Evolutionary conservation across 2,329 filamentous ascomycete species (phyloP), one percentile per base, ranked within the genome.

Genomic region (Calonectria multiphialidica): DNA sequence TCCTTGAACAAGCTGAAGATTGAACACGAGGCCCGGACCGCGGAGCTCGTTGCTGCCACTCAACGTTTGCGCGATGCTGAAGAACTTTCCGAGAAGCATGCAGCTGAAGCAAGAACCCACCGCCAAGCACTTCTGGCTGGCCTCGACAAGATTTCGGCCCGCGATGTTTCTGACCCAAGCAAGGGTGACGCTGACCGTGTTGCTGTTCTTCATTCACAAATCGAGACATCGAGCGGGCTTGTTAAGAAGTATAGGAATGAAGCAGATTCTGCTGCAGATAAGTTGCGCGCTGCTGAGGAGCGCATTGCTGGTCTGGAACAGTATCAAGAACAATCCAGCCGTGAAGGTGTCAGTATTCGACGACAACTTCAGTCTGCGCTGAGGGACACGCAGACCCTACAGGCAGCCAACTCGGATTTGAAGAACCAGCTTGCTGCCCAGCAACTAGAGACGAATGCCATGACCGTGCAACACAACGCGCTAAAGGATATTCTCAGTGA

Each of bases 251-350:
- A 98, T 78, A 95, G 98, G 82, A 89, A 93, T 72, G 96, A 97
- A 71, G 96, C 96, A 1, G 95, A 99, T 82, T 86, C 89, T 30
- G 95, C 96, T 3, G 93, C 95, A 0, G 95, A 98, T 80, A 97
- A 96, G 82, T 88, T 99, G 66, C 93, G 97, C 66, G 93, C 93
- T 71, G 97, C 97, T 4, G 97, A 99, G 84, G 97, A 98, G 86
- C 93, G 97, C 49, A 98, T 99, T 82, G 97, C 97, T 6, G 97
- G 97, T 8, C 89, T 99, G 4, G 97, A 99, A 83, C 95, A 95
- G 33, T 98, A 98, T 82, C 97, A 99, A 84, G 97, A 99, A 81
- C 97, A 99, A 84, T 94, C 96, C 5, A 98, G 96, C 83, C 91
- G 97, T 53, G 97, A 99, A 83, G 95, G 95, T 61, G 92, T 99